Evolutionary conservation across 371 early-diverging fungal genomes (phyloP), one percentile per base, ranked within the genome.

Genomic region (Mucor indicus): DNA sequence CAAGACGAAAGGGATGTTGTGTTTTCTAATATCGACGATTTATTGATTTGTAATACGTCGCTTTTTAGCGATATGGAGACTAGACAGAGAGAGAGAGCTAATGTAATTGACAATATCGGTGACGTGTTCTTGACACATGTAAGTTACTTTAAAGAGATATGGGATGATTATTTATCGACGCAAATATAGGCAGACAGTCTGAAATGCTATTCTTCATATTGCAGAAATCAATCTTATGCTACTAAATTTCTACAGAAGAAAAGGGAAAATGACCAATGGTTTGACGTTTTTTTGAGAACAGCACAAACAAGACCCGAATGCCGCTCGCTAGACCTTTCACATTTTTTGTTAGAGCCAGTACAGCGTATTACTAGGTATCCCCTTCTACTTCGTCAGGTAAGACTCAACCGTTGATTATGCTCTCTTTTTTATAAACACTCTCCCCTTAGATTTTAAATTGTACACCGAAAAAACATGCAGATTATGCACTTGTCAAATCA

Each of bases 351-450:
- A 24, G 79, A 90, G 30, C 98, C 98, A 5, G 85, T 96, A 68
- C 97, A 98, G 62, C 82, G 98, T 32, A 87, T 98, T 24, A 95
- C 93, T 25, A 73, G 95, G 64, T 95, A 95, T 64, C 88, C 96
- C 3, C 76, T 98, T 24, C 69, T 98, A 5, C 71, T 96, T 35
- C 84, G 87, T 38, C 88, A 93, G 68, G 84, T 77, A 73, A 17
- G 32, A n/a, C 31, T 23, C 10, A 24, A 13, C 16, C 24, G 10
- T n/a, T 13, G n/a, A 19, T 19, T 2, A 32, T 19, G 0, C n/a
- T 22, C 16, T 6, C 23, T 11, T 10, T 10, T 5, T 11, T 31
- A 11, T 17, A 19, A 19, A n/a, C 12, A 29, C 12, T 12, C 6
- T 29, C 8, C 2, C 19, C 37, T 16, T 12, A 85, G 69, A 85